Base-by-base conservation (phyloP, 192 early-diverging fungal species). In the Haplosporangium gracile region DNA sequence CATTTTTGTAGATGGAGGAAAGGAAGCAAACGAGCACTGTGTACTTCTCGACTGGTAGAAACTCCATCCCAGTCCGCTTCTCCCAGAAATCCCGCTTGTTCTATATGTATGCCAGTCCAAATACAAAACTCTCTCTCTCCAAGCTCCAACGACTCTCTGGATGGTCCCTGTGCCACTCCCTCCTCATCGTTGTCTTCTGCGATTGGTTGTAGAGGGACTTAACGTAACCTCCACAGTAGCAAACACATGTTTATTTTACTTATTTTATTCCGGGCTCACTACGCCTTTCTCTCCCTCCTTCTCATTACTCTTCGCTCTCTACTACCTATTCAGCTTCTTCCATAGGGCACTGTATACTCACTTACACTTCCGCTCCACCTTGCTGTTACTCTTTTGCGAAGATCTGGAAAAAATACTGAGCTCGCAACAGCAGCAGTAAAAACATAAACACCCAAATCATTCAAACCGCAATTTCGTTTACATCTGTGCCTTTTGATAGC, bases 71-170 rank as follows among this genome's bases (percentile, higher is more conserved):
- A 65, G 26, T 29, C 26, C 29, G 11, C 13, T 57, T 24, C 55
- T 57, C 55, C 60, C 60, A 65, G 26, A 32, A 65, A 26, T 65
- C 60, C 60, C 60, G 26, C 60, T 65, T 32, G 60, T 65, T 65
- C 60, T 32, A 15, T 26, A 32, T 26, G 60, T 65, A 65, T 65
- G 26, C 60, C 26, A 26, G 29, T 29, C 60, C n/a, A 29, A 10
- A 57, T 57, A 51, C 49, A 20, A 51, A 65, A 65, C 60, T 65
- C 60, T 32, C 60, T 65, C 60, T 26, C 60, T 65, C 55, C 55
- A 60, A 60, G 55, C 55, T 60, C 60, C 60, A 65, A 65, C 60
- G 60, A 29, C 60, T 65, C 55, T 57, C n/a, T 60, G 55, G n/a
- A 60, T 60, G 55, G 55, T 26, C 55, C 60, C 26, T 65, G 60